phyloP scores from a whole-genome alignment of 2,329 filamentous ascomycete species.

The Parastagonospora nodorum region DNA sequence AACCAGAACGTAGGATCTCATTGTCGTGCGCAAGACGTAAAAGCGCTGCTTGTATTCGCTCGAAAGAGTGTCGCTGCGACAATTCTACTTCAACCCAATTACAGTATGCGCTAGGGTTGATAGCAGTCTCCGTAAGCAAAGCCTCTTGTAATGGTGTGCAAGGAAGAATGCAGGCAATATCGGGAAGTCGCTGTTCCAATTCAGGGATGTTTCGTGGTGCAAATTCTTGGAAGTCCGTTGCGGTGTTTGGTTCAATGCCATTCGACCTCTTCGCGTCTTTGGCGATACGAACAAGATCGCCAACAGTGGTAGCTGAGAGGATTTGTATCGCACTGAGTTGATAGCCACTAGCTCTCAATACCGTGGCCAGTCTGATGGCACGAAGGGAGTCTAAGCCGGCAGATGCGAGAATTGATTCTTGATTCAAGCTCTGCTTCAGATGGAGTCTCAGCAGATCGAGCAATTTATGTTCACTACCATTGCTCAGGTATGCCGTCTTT shows the following conservation, averaged over 20 bases:
- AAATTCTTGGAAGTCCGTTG: not conserved
- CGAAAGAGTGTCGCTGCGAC: conserved; percentile 34
- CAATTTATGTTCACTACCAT: conserved; percentile 37
- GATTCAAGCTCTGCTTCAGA: conserved; percentile 47
- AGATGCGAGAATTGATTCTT: conserved; percentile 54
- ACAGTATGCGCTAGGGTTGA: conserved; percentile 68
- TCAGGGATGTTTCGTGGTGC: conserved; percentile 8
- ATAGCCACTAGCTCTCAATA: conserved; percentile 63
- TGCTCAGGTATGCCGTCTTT: conserved; percentile 14
- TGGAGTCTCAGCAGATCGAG: conserved; percentile 48
- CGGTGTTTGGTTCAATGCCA: not conserved
- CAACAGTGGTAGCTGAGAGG: conserved; percentile 60
- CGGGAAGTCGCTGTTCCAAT: conserved; percentile 9
- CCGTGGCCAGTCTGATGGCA: conserved; percentile 67
- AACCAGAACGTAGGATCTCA: conserved; percentile 75
- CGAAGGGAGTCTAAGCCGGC: conserved; percentile 70
- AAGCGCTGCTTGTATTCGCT: conserved; percentile 48
- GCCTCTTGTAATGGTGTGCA: conserved; percentile 78
- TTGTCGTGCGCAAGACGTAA: conserved; percentile 52
- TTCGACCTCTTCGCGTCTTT: conserved; percentile 1
- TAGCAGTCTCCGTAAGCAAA: conserved; percentile 77
- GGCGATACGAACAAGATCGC: conserved; percentile 27
- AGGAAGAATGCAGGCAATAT: conserved; percentile 51
- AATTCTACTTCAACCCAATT: conserved; percentile 76
- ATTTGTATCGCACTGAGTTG: conserved; percentile 64